Evolutionary conservation across 2,329 filamentous ascomycete genomes (phyloP).

Genomic region (Penicillium frequentans): DNA sequence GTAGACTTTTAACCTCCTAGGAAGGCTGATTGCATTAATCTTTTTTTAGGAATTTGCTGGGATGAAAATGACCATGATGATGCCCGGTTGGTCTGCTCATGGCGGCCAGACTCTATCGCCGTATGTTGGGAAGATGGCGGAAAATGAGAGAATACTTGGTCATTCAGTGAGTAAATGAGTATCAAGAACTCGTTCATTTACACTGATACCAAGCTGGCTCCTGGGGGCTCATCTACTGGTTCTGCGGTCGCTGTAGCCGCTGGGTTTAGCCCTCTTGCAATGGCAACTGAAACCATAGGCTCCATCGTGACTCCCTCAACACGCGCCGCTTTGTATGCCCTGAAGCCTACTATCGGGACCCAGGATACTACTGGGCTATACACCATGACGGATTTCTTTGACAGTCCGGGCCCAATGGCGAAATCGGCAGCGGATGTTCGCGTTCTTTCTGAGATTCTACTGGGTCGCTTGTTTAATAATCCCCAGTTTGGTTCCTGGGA

Average conservation of each 20-base stretch:
- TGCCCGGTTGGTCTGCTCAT: constrained; percentile 22
- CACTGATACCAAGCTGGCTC: constrained; percentile 17
- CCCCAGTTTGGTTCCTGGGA: neutral
- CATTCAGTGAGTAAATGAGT: neutral
- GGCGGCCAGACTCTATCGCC: constrained; percentile 30
- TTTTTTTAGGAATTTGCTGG: neutral
- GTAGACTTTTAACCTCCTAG: too few relatives aligned
- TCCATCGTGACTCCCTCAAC: constrained; percentile 13
- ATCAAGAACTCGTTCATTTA: neutral
- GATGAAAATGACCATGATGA: constrained; percentile 6
- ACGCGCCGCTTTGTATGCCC: neutral
- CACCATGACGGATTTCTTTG: neutral
- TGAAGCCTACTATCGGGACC: neutral
- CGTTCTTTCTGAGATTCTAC: neutral
- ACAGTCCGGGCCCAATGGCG: constrained; percentile 1
- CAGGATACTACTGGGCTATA: neutral
- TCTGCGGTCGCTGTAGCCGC: constrained; percentile 36
- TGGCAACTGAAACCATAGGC: constrained; percentile 36
- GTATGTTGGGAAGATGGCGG: constrained; percentile 17
- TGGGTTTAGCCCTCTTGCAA: constrained; percentile 31
- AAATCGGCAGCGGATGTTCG: constrained; percentile 1
- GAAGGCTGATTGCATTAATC: too few relatives aligned
- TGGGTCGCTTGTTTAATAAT: neutral
- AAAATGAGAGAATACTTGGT: constrained; percentile 1
- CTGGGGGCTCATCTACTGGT: constrained; percentile 35